Evolutionary conservation across 2,329 filamentous ascomycete genomes (phyloP).

Genomic region (Plenodomus tracheiphilus): DNA sequence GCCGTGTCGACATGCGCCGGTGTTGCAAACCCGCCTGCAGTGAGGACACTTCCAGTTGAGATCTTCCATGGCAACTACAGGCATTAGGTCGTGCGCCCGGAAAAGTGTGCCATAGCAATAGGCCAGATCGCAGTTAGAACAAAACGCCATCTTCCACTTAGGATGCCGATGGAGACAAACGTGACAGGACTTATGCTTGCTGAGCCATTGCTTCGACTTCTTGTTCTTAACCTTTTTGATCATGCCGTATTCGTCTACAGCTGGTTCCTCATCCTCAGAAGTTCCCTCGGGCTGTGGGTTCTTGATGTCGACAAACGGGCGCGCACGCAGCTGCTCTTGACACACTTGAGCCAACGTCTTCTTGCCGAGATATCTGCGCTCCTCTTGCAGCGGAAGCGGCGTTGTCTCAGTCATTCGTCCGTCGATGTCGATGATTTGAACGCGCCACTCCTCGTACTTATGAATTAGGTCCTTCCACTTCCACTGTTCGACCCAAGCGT

Average conservation of each 20-base stretch:
- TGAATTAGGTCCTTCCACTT: slow-evolving; percentile 75
- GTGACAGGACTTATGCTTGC: slow-evolving; percentile 68
- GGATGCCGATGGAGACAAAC: slow-evolving; percentile 81
- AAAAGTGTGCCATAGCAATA: slow-evolving; percentile 96
- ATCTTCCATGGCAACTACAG: slow-evolving; percentile 77
- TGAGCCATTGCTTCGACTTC: slow-evolving; percentile 55
- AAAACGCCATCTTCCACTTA: slow-evolving; percentile 82
- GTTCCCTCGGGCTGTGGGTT: slow-evolving; percentile 58
- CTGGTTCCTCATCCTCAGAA: slow-evolving; percentile 55
- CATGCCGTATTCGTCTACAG: slow-evolving; percentile 66
- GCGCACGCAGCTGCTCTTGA: slow-evolving; percentile 77
- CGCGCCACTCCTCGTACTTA: slow-evolving; percentile 82
- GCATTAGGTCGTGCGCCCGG: slow-evolving; percentile 87
- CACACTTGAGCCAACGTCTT: slow-evolving; percentile 92
- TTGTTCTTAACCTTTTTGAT: slow-evolving; percentile 68
- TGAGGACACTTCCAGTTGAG: slow-evolving; percentile 86
- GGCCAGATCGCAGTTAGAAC: slow-evolving; percentile 71
- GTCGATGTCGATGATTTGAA: slow-evolving; percentile 73
- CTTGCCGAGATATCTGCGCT: slow-evolving; percentile 66
- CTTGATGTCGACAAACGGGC: slow-evolving; percentile 82
- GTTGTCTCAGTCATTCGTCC: slow-evolving; percentile 67
- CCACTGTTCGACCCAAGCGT: slow-evolving; percentile 94
- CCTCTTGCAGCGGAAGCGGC: slow-evolving; percentile 71
- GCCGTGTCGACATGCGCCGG: slow-evolving; percentile 72
- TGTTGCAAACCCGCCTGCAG: slow-evolving; percentile 85